These are phyloP conservation scores for Abortiporus biennis DNA, from an alignment of 1,284 basidiomycete species.

Conservation along the genomic window DNA sequence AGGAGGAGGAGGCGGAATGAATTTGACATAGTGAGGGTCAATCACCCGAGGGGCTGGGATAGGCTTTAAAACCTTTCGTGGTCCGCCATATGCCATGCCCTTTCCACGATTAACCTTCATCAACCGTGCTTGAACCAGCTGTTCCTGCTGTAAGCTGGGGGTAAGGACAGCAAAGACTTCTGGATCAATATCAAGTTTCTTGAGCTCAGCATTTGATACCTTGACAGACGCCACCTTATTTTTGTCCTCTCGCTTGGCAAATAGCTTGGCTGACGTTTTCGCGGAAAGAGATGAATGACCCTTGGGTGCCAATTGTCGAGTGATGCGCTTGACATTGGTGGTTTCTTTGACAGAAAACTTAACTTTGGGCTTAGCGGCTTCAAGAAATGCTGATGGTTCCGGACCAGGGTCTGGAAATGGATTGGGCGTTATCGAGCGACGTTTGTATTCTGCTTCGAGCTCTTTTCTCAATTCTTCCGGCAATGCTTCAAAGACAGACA, in stretches of 20 bases:
- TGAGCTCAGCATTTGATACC: conserved; percentile 42
- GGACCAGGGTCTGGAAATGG: conserved; percentile 8
- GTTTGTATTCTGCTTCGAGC: conserved; percentile 59
- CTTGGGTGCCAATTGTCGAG: conserved; percentile 55
- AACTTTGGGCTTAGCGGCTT: conserved; percentile 19
- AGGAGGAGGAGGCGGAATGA: conserved; percentile 43
- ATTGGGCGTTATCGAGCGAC: conserved; percentile 44
- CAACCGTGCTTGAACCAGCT: conserved; percentile 52
- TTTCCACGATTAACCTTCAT: conserved; percentile 36
- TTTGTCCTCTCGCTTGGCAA: neutral
- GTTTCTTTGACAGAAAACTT: conserved; percentile 28
- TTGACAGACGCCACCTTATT: conserved; percentile 14
- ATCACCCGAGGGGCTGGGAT: conserved; percentile 19
- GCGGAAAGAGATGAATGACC: conserved; percentile 37
- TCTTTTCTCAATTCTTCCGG: conserved; percentile 69
- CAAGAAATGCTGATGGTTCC: conserved; percentile 8
- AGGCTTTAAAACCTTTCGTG: conserved; percentile 47
- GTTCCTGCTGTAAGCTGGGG: conserved; percentile 63
- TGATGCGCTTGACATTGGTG: conserved; percentile 48
- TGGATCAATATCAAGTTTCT: conserved; percentile 62
- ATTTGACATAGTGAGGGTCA: conserved; percentile 21
- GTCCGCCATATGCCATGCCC: conserved; percentile 16
- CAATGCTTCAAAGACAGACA: conserved; percentile 63
- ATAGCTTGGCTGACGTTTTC: conserved; percentile 29
- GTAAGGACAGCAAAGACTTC: conserved; percentile 66